Evolutionary conservation across 805 yeast species (phyloP).

Genomic region (Candida patagonica): DNA sequence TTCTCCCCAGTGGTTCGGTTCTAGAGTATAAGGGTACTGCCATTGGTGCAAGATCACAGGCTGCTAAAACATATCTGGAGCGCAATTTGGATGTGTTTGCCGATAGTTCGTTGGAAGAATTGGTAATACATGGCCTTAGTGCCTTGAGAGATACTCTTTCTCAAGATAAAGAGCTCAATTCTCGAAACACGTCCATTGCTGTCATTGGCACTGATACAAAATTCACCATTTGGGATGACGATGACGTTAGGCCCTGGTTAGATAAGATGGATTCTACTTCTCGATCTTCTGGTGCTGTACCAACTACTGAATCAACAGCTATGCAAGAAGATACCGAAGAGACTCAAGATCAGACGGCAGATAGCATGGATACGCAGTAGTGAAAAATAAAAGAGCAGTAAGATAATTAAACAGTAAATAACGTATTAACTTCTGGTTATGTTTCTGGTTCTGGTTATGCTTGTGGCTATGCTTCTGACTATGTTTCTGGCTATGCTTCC

Average conservation of each 20-base stretch:
- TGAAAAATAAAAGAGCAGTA: no score
- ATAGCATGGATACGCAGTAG: slow-evolving; percentile 3
- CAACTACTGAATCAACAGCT: slow-evolving; percentile 17
- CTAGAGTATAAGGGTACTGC: slow-evolving; percentile 90
- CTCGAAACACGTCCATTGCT: slow-evolving; percentile 80
- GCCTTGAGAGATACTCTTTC: slow-evolving; percentile 90
- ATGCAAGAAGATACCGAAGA: slow-evolving; percentile 5
- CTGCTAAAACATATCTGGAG: slow-evolving; percentile 93
- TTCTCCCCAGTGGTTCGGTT: slow-evolving; percentile 91
- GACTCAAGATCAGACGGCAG: not conserved
- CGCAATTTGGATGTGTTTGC: slow-evolving; percentile 66
- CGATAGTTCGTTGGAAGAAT: slow-evolving; percentile 53
- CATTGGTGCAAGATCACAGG: slow-evolving; percentile 97
- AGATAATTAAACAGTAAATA: no score
- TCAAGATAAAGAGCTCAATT: slow-evolving; percentile 85
- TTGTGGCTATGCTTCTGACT: no score
- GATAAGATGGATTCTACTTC: slow-evolving; percentile 61
- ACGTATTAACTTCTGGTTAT: no score
- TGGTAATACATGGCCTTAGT: slow-evolving; percentile 76
- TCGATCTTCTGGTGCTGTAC: slow-evolving; percentile 37
- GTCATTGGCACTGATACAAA: slow-evolving; percentile 76
- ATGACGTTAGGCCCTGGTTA: slow-evolving; percentile 74
- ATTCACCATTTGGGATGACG: slow-evolving; percentile 79
- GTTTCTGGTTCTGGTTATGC: no score
- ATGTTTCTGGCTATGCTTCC: no score